A percentile compares a stretch with the other conserved stretches of the same genome.
These are phyloP conservation scores for Rubus parviflorus DNA, from an alignment of 306 rosid genomes.

Conservation along the genomic window DNA sequence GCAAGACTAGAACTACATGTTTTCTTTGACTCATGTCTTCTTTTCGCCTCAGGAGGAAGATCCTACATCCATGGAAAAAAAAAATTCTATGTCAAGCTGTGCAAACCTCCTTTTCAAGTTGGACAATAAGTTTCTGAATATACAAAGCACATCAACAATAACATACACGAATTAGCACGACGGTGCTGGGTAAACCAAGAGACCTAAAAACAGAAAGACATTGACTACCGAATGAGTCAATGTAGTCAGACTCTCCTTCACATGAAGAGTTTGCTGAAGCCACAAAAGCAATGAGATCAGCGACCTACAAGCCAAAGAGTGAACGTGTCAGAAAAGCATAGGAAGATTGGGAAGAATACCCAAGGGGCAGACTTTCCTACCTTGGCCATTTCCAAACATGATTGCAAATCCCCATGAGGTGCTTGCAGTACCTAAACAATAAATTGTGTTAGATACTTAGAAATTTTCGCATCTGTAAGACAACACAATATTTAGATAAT, in stretches of 20 bases:
- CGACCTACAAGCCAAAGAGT: slow-evolving; percentile 54
- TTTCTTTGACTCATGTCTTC: slow-evolving; percentile 70
- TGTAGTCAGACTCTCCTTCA: slow-evolving; percentile 60
- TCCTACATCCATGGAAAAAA: slow-evolving; percentile 46
- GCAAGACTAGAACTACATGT: slow-evolving; percentile 61
- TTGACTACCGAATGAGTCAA: slow-evolving; percentile 86
- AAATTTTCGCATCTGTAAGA: background rate
- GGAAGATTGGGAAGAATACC: background rate
- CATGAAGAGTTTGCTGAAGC: slow-evolving; percentile 50
- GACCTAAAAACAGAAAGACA: slow-evolving; percentile 92
- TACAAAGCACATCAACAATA: slow-evolving; percentile 17
- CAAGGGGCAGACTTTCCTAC: slow-evolving; percentile 35
- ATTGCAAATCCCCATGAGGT: slow-evolving; percentile 74
- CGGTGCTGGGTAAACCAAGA: slow-evolving; percentile 92
- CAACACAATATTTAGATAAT: background rate
- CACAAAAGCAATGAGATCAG: slow-evolving; percentile 90
- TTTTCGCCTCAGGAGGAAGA: slow-evolving; percentile 71
- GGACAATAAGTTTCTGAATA: background rate
- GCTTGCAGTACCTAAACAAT: slow-evolving; percentile 70
- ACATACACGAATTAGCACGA: slow-evolving; percentile 84
- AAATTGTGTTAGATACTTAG: slow-evolving; percentile 13
- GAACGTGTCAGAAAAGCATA: slow-evolving; percentile 12
- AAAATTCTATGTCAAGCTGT: background rate
- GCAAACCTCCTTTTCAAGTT: slow-evolving; percentile 7
- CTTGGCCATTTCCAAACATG: slow-evolving; percentile 96